Percentiles rank a stretch among this genome's conserved stretches.
phyloP scores from a whole-genome alignment of 2,329 filamentous ascomycete species.

The Botrytis pseudocinerea region DNA sequence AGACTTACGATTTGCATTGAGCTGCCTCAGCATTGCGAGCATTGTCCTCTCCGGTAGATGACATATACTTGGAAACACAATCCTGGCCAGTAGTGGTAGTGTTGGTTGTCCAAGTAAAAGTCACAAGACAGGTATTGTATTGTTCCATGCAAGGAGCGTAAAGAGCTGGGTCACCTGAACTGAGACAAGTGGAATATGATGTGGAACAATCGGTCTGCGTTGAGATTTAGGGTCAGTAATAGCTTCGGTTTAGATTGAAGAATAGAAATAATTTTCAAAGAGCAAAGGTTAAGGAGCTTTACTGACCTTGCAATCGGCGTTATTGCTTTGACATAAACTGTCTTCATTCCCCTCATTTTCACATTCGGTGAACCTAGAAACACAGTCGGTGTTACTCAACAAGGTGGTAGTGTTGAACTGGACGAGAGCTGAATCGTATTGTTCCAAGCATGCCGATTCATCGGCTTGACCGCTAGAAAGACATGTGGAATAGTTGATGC shows the following conservation, averaged over 20 bases:
- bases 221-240: neutral
- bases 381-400: neutral
- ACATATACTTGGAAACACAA: conserved; percentile 27
- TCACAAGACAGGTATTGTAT: conserved; percentile 14
- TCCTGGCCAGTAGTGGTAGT: conserved; percentile 14
- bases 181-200: conserved; percentile 9
- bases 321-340: neutral
- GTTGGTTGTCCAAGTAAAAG: neutral
- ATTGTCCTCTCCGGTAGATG: conserved; percentile 22
- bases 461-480: conserved; percentile 24
- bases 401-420: neutral
- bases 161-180: conserved; percentile 6
- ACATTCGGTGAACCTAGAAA: conserved; percentile 1
- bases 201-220: conserved; percentile 7
- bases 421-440: conserved; percentile 5
- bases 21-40: conserved; percentile 21
- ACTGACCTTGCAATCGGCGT: conserved; percentile 20
- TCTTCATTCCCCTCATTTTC: conserved; percentile 6
- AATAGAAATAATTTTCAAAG: neutral
- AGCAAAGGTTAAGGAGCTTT: neutral
- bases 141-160: conserved; percentile 5
- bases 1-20: conserved; percentile 26
- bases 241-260: neutral
- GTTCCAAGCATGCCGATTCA: conserved; percentile 22
- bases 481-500: conserved; percentile 24